Base-by-base conservation (phyloP, 2,329 filamentous ascomycete genomes). In the Talaromyces sp. region DNA sequence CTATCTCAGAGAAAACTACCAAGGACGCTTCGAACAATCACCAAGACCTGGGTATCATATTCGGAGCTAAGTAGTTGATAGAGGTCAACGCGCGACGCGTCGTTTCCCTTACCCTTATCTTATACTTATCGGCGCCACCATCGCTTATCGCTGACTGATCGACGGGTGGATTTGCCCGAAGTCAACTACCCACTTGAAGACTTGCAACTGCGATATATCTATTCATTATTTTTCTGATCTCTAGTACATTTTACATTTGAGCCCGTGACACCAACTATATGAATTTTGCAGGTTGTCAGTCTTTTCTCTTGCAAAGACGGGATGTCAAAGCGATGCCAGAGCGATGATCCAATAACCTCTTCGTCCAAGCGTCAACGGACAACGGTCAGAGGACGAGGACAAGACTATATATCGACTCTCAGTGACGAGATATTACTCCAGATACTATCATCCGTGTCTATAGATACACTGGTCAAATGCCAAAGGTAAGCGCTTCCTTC, bases 341-440 rank as follows among this genome's bases (percentile, higher is more conserved):
- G 71, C 39, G 64, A 68, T 54, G 65, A 63, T 8, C 62, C 62
- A 4, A 43, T 57, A 13, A 64, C 61, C 24, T 75, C 70, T 24
- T 68, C 76, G n/a, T 64, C 72, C 11, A 88, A 88, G 74, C 78
- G 82, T 65, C 70, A 72, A 62, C 75, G 80, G 35, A 72, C 73
- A 62, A 70, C 37, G 54, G 63, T 62, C 72, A 50, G 48, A 24
- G 62, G 64, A 45, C 56, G 65, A 52, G 47, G 39, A 11, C 68
- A 74, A 64, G 90, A 96, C 77, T 82, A 83, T 57, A 76, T 97
- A 16, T 91, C 91, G 7, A 79, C 78, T 9, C 83, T 98, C 60
- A 96, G 93, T 67, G 91, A 97, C 76, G 95, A 99, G 77, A 83
- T 98, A 39, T 84, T 97, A 37, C 81, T 98, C 64, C 90, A 93